phyloP scores from a whole-genome alignment of 805 yeast species.

The Blastobotrys americana region DNA sequence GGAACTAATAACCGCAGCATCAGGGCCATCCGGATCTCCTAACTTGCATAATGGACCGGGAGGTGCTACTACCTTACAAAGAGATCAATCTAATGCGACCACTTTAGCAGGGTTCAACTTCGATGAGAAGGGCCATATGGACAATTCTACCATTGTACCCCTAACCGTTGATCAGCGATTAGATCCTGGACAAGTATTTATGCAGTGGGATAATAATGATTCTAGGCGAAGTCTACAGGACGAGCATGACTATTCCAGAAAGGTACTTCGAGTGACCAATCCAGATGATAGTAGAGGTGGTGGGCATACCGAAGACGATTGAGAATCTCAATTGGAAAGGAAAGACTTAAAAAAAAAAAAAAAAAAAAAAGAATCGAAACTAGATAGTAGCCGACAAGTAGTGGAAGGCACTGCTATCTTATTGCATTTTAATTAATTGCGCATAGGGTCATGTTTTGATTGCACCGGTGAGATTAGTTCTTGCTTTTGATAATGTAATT shows the following conservation, averaged over 20 bases:
- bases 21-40: conserved; percentile 15
- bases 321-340: conserved; percentile 2
- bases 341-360: background rate
- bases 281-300: conserved; percentile 24
- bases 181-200: conserved; percentile 49
- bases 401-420: no score
- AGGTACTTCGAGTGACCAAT: conserved; percentile 51
- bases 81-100: conserved; percentile 16
- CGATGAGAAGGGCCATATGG: conserved; percentile 24
- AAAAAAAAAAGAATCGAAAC: background rate
- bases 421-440: no score
- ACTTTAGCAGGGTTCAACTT: conserved; percentile 17
- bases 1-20: conserved; percentile 2
- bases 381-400: background rate
- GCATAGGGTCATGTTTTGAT: no score
- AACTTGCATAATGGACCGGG: conserved; percentile 11
- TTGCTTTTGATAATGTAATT: no score
- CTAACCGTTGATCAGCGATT: conserved; percentile 49
- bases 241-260: conserved; percentile 50
- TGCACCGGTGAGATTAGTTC: no score
- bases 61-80: conserved; percentile 5
- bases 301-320: background rate
- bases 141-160: conserved; percentile 30
- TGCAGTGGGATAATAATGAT: conserved; percentile 41
- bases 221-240: conserved; percentile 45